Evolutionary conservation across 441 rosid genomes (phyloP), one percentile per base, ranked within the genome.

Genomic region (Capsella rubella): DNA sequence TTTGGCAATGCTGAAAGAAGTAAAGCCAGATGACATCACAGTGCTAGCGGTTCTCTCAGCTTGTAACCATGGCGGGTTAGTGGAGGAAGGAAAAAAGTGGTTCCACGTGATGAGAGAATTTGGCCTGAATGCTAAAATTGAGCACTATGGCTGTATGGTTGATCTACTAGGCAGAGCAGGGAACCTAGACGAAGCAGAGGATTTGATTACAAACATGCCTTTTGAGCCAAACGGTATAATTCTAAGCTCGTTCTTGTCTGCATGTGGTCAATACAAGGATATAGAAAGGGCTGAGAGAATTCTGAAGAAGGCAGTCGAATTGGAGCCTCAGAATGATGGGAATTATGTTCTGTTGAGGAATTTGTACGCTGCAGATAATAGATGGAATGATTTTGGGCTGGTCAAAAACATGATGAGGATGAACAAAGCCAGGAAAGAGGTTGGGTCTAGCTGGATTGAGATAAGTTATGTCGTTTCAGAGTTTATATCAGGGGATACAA

Each of bases 121-220:
- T 54, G 78, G 81, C 10, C 67, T 87, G 46, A 71, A 16, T 61
- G 82, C 82, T 9, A 80, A 55, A 72, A 82, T 84, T 46, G 91
- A 82, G 76, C 91, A 87, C 45, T 85, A 85, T 34, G 89, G 91
- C 9, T 85, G 91, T 69, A 72, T 85, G 85, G 64, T 81, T 65
- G 89, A 87, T 80, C 67, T 85, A 49, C 59, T 85, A 67, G 87
- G 91, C 8, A 84, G 84, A 45, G 87, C 89, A 60, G 86, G 89
- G 39, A 15, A 14, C 13, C 39, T 84, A 65, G 78, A 82, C 14
- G 87, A 82, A 69, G 91, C 89, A 49, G 86, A 82, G 69, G 76
- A 74, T 37, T 45, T 87, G 81, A 85, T 87, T 31, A 40, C 67
- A 21, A 60, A 45, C 45, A 85, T 87, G 91, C 86, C 89, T 5